A percentile compares a stretch with the other conserved stretches of the same genome.
phyloP scores from a whole-genome alignment of 2,329 filamentous ascomycete species.

The Phoma sp. region DNA sequence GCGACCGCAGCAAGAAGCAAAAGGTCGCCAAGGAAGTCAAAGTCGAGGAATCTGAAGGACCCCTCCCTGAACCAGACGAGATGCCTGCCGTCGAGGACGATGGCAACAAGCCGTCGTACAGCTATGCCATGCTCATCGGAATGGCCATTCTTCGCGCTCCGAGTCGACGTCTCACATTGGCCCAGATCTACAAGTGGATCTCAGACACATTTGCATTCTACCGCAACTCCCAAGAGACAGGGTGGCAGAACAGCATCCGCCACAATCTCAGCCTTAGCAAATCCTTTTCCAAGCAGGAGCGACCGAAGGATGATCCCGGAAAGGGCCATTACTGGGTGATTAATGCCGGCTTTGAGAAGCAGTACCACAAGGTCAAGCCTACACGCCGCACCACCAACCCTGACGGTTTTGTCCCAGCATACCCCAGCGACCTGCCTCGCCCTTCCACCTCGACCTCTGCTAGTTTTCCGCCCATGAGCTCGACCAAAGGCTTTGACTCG shows the following conservation, averaged over 20 bases:
- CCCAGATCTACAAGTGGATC: constrained; percentile 99
- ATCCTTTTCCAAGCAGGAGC: constrained; percentile 92
- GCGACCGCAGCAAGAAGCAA: constrained; percentile 75
- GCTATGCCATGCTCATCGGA: constrained; percentile 93
- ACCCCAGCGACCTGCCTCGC: constrained; percentile 43
- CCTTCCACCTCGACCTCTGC: constrained; percentile 50
- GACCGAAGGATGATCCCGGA: constrained; percentile 95
- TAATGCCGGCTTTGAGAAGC: constrained; percentile 83
- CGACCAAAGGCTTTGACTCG: constrained; percentile 56
- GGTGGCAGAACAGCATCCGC: constrained; percentile 99
- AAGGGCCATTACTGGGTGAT: constrained; percentile 99
- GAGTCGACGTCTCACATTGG: constrained; percentile 81
- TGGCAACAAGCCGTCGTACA: constrained; percentile 86
- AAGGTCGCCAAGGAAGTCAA: constrained; percentile 64
- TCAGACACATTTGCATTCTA: constrained; percentile 95
- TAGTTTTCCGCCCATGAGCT: constrained; percentile 46
- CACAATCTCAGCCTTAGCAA: constrained; percentile 98
- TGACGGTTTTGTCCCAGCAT: constrained; percentile 44
- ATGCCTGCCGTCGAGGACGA: constrained; percentile 86
- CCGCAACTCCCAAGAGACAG: constrained; percentile 75
- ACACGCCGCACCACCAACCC: constrained; percentile 61
- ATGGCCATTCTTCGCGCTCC: constrained; percentile 94
- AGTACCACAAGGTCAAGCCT: constrained; percentile 89
- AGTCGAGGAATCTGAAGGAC: constrained; percentile 49
- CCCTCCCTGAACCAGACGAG: constrained; percentile 75